A percentile compares a stretch with the other conserved stretches of the same genome.
Conservation (phyloP, 2,329 filamentous ascomycete genomes). For the Penicillium concentricum region DNA sequence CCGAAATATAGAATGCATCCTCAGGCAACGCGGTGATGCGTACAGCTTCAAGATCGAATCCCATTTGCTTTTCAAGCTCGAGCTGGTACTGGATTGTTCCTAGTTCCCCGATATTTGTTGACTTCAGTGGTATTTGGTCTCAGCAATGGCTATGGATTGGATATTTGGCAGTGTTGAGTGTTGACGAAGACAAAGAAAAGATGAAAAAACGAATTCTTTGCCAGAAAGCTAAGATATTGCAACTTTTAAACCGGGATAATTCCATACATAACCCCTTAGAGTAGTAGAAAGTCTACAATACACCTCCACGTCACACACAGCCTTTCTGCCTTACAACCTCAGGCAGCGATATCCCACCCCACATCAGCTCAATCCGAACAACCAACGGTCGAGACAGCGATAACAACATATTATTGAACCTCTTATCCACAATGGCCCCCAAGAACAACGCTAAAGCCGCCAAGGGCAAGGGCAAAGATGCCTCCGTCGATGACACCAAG, state of each 20-base stretch:
- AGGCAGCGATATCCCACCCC: constrained; percentile 1
- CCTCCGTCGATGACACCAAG: constrained; percentile 28
- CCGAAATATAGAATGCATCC: constrained; percentile 75
- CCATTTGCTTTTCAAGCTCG: constrained; percentile 5
- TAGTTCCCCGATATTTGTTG: not conserved
- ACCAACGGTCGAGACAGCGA: not conserved
- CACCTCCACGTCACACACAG: not conserved
- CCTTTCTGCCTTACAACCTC: constrained; percentile 3
- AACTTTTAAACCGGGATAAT: not conserved
- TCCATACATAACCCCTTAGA: not conserved
- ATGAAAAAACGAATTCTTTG: too few relatives aligned
- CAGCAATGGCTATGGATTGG: not conserved
- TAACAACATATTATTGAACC: not conserved
- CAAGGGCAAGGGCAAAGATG: constrained; percentile 40
- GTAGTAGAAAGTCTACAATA: not conserved
- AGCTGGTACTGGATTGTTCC: not conserved
- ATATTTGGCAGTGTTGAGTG: too few relatives aligned
- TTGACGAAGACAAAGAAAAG: too few relatives aligned
- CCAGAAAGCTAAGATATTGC: too few relatives aligned
- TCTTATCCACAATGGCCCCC: constrained; percentile 36
- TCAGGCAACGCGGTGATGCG: constrained; percentile 34
- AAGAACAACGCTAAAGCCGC: constrained; percentile 41
- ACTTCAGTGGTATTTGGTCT: not conserved
- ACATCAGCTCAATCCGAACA: constrained; percentile 3
- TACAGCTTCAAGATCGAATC: constrained; percentile 27